Conservation (phyloP, 139 green algal species). For the Coelastrella sp. region DNA sequence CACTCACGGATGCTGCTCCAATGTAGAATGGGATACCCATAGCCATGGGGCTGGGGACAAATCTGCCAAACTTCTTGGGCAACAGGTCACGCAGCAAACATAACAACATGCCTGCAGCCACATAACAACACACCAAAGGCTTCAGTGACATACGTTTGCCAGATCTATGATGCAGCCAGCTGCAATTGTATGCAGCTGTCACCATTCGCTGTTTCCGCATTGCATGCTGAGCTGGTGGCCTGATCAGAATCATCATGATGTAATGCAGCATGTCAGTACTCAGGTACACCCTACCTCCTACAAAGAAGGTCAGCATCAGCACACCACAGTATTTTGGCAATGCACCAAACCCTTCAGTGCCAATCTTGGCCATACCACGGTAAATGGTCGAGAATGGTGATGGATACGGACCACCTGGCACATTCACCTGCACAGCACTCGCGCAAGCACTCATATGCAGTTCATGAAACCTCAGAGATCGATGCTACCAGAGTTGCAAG, state of each 20-base stretch:
- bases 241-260: no score
- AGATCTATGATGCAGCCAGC: not conserved
- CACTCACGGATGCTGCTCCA: constrained; percentile 42
- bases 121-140: not conserved
- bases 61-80: constrained; percentile 43
- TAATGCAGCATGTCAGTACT: no score
- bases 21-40: constrained; percentile 70
- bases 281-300: constrained; percentile 32
- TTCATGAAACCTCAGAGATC: no score
- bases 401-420: constrained; percentile 52
- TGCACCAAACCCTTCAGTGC: constrained; percentile 44
- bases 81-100: constrained; percentile 53
- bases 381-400: constrained; percentile 63
- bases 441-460: no score
- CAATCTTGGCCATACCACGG: constrained; percentile 63
- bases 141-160: not conserved
- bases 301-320: constrained; percentile 54
- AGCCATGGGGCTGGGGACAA: constrained; percentile 65
- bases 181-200: no score
- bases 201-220: no score
- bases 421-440: no score
- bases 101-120: constrained; percentile 44
- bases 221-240: no score
- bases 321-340: constrained; percentile 63
- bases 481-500: no score